Evolutionary conservation across 768 basidiomycete species (phyloP).

Genomic region (Sarcodon sp.): DNA sequence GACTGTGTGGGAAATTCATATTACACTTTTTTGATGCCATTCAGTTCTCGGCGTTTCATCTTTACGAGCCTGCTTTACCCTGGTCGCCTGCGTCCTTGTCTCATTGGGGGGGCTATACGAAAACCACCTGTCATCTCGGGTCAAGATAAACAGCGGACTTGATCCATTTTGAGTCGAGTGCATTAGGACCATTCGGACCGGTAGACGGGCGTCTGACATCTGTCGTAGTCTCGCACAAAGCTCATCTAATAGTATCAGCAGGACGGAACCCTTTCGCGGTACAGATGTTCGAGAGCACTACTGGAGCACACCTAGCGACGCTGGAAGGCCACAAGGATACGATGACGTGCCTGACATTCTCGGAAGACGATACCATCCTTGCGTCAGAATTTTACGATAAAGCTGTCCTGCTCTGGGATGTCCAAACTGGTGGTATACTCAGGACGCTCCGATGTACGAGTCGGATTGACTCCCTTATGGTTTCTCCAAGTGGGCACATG

Average conservation of each 20-base stretch:
- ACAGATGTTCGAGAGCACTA: slow-evolving; percentile 8
- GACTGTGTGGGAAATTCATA: too few relatives aligned
- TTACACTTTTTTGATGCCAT: too few relatives aligned
- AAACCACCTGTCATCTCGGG: too few relatives aligned
- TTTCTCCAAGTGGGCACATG: too few relatives aligned
- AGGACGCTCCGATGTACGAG: too few relatives aligned
- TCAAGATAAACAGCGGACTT: slow-evolving; percentile 6
- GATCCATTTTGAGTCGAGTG: background rate
- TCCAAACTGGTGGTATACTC: background rate
- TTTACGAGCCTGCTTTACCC: too few relatives aligned
- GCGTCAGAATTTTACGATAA: slow-evolving; percentile 7
- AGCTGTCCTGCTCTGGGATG: slow-evolving; percentile 9
- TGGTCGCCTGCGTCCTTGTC: too few relatives aligned
- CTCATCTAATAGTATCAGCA: slow-evolving; percentile 1
- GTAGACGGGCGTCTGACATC: background rate
- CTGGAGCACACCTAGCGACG: slow-evolving; percentile 1
- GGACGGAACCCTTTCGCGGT: too few relatives aligned
- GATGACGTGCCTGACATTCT: slow-evolving; percentile 7
- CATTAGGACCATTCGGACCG: background rate
- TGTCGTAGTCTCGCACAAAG: background rate
- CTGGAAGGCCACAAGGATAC: slow-evolving; percentile 4
- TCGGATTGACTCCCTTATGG: too few relatives aligned
- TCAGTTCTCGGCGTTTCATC: too few relatives aligned
- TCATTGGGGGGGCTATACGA: too few relatives aligned
- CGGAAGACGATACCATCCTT: slow-evolving; percentile 7